Evolutionary conservation across 176 grass and related monocot genomes (phyloP).

Genomic region (Lolium perenne): DNA sequence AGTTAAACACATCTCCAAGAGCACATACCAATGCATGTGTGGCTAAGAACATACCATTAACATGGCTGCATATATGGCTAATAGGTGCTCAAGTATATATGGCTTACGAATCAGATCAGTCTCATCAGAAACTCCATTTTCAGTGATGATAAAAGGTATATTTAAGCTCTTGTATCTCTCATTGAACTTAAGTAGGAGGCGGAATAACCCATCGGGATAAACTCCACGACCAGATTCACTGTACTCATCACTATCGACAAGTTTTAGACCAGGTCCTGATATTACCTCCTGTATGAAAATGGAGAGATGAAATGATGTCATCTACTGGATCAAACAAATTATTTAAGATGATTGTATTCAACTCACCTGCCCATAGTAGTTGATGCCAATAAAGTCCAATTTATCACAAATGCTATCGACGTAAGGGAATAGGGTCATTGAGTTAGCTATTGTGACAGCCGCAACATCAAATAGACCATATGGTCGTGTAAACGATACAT

Average conservation of each 20-base stretch:
- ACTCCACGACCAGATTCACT: slow-evolving; percentile 94
- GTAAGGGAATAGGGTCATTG: slow-evolving; percentile 77
- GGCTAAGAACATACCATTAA: slow-evolving; percentile 58
- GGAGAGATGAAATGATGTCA: not conserved
- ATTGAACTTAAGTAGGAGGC: slow-evolving; percentile 79
- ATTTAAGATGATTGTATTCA: slow-evolving; percentile 7
- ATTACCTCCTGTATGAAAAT: slow-evolving; percentile 80
- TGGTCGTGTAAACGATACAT: slow-evolving; percentile 85
- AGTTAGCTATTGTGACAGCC: slow-evolving; percentile 78
- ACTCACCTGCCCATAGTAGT: slow-evolving; percentile 95
- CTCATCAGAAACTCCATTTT: slow-evolving; percentile 97
- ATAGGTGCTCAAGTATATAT: slow-evolving; percentile 88
- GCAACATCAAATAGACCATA: slow-evolving; percentile 94
- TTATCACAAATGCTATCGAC: slow-evolving; percentile 89
- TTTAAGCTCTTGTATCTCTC: slow-evolving; percentile 83
- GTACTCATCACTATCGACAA: slow-evolving; percentile 78
- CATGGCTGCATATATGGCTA: slow-evolving; percentile 83
- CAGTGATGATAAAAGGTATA: slow-evolving; percentile 89
- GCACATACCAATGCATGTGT: slow-evolving; percentile 22
- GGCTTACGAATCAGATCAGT: slow-evolving; percentile 90
- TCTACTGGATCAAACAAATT: slow-evolving; percentile 24
- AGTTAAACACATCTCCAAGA: slow-evolving; percentile 16
- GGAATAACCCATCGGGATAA: slow-evolving; percentile 92
- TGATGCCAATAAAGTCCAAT: slow-evolving; percentile 92
- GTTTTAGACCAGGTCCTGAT: slow-evolving; percentile 91